Percentiles rank a stretch among this genome's conserved stretches.
phyloP scores from a whole-genome alignment of 495 filamentous ascomycete genomes.

The Mycothermus thermophilus region DNA sequence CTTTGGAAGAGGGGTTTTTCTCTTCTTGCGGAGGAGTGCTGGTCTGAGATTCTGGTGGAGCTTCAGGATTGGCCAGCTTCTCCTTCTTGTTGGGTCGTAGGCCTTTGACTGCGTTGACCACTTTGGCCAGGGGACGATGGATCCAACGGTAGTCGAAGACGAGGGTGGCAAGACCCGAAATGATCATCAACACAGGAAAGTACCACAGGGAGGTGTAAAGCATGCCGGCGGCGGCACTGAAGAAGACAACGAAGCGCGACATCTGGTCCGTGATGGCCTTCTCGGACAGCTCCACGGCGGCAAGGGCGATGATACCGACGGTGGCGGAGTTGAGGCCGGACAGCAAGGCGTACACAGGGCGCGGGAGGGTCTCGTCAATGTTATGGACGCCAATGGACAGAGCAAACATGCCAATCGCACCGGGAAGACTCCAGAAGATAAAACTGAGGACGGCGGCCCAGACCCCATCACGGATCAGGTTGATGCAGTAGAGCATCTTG shows the following conservation, averaged over 20 bases:
- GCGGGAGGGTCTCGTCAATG: slow-evolving; percentile 46
- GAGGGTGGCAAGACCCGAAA: slow-evolving; percentile 40
- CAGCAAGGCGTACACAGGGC: slow-evolving; percentile 56
- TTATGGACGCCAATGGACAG: slow-evolving; percentile 53
- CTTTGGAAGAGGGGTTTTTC: too few species aligned
- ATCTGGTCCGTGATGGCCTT: slow-evolving; percentile 64
- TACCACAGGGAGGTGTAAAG: slow-evolving; percentile 74
- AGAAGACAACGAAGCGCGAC: slow-evolving; percentile 53
- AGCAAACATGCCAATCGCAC: slow-evolving; percentile 63
- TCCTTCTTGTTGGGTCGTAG: slow-evolving; percentile 3
- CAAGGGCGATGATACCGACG: slow-evolving; percentile 67
- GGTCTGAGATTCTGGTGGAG: neutral
- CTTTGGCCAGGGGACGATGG: slow-evolving; percentile 16
- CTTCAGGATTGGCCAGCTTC: neutral
- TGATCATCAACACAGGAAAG: slow-evolving; percentile 57
- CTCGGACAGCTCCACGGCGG: slow-evolving; percentile 57
- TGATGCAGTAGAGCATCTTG: slow-evolving; percentile 68
- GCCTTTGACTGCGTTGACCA: neutral
- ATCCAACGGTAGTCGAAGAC: slow-evolving; percentile 47
- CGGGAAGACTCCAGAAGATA: slow-evolving; percentile 62
- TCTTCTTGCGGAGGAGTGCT: too few species aligned
- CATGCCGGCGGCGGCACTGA: slow-evolving; percentile 55
- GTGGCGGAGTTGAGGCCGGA: slow-evolving; percentile 68
- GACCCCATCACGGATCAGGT: slow-evolving; percentile 50
- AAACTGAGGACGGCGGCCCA: slow-evolving; percentile 49